phyloP scores from a whole-genome alignment of 2,329 filamentous ascomycete genomes.

The Epichloe brachyelytri region DNA sequence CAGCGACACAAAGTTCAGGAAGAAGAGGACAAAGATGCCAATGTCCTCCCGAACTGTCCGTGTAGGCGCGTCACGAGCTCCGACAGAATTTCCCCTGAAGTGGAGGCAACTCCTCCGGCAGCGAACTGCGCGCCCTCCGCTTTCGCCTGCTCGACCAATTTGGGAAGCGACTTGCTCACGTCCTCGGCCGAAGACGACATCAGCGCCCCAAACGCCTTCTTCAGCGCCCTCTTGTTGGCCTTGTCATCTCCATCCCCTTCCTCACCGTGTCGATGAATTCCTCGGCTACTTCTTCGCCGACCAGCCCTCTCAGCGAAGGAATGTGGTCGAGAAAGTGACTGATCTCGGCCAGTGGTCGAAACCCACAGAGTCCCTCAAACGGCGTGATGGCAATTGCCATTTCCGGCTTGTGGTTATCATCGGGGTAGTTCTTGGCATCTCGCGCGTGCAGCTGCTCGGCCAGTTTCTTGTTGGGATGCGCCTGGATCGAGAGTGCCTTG shows the following conservation, averaged over 20 bases:
- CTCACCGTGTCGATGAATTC: constrained; percentile 39
- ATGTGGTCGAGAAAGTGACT: constrained; percentile 60
- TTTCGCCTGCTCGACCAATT: constrained; percentile 59
- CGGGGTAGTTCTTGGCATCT: constrained; percentile 89
- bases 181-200: constrained; percentile 64
- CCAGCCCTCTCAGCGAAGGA: constrained; percentile 46
- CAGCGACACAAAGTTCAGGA: constrained; percentile 89
- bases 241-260: constrained; percentile 29
- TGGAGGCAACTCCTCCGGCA: constrained; percentile 54
- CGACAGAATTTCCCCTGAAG: constrained; percentile 55
- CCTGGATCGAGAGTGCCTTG: constrained; percentile 94
- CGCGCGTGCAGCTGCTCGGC: constrained; percentile 76
- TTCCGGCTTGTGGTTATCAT: constrained; percentile 99
- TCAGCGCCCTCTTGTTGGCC: constrained; percentile 66
- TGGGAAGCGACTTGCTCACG: constrained; percentile 40
- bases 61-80: constrained; percentile 68
- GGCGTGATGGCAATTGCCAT: constrained; percentile 97
- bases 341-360: constrained; percentile 78
- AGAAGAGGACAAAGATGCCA: constrained; percentile 89
- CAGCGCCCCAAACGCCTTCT: constrained; percentile 60
- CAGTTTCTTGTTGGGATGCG: constrained; percentile 85
- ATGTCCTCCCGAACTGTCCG: constrained; percentile 81
- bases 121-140: constrained; percentile 62
- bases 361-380: constrained; percentile 92
- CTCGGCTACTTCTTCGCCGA: constrained; percentile 50